Percentiles rank a stretch among this genome's conserved stretches.
These are phyloP conservation scores for Ophiostoma piceae DNA, from an alignment of 2,329 filamentous ascomycete species.

Conservation along the genomic window DNA sequence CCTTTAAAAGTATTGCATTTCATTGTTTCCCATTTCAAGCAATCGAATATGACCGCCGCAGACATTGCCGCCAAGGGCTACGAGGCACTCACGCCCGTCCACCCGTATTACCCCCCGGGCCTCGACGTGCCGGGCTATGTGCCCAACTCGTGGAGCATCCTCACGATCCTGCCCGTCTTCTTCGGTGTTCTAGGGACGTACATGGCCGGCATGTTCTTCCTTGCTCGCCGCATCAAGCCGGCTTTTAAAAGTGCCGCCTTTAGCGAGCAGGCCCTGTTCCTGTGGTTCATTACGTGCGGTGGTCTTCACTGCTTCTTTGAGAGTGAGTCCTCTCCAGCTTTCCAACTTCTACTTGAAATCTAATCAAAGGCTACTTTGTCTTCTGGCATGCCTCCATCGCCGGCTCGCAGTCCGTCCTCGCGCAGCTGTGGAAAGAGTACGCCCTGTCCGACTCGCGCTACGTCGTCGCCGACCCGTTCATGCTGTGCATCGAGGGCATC, in stretches of 20 bases:
- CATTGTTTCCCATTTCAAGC: neutral
- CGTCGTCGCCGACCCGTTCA: conserved; percentile 73
- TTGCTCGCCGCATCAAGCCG: conserved; percentile 27
- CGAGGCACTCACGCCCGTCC: conserved; percentile 27
- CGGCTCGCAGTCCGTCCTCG: conserved; percentile 65
- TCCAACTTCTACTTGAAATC: too few species aligned
- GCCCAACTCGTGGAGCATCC: conserved; percentile 41
- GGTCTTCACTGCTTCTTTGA: conserved; percentile 78
- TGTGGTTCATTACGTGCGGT: conserved; percentile 55
- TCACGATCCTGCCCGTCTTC: conserved; percentile 38
- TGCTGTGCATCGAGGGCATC: conserved; percentile 80
- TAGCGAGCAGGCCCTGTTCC: conserved; percentile 42
- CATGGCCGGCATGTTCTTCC: conserved; percentile 33
- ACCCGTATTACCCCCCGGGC: conserved; percentile 49
- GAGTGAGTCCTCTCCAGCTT: conserved; percentile 68
- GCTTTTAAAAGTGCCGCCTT: conserved; percentile 31
- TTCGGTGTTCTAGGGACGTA: conserved; percentile 37
- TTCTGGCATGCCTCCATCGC: conserved; percentile 62
- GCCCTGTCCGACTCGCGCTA: conserved; percentile 82
- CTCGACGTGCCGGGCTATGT: conserved; percentile 42
- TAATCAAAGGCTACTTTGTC: conserved; percentile 62
- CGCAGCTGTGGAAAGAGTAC: conserved; percentile 92
- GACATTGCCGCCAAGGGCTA: neutral
- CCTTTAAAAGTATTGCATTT: neutral
- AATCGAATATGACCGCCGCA: neutral